A percentile compares a stretch with the other conserved stretches of the same genome.
phyloP scores from a whole-genome alignment of 331 rosid genomes.

The Quercus lobata region DNA sequence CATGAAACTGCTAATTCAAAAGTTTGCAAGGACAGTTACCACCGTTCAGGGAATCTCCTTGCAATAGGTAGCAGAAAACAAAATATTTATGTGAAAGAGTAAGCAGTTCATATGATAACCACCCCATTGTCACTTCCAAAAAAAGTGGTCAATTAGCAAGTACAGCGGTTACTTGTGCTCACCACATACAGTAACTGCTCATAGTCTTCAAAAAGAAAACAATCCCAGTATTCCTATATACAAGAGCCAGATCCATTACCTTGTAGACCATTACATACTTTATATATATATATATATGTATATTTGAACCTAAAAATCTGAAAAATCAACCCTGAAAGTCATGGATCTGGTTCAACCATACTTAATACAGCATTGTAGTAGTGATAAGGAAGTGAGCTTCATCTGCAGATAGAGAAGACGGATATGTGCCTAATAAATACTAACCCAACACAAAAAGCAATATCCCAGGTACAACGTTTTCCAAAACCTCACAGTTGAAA shows the following conservation, averaged over 20 bases:
- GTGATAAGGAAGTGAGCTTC: conserved; percentile 17
- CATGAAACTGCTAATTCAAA: conserved; percentile 47
- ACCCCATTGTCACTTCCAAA: conserved; percentile 35
- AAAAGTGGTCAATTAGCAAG: conserved; percentile 24
- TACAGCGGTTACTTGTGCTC: conserved; percentile 19
- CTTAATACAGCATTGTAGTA: conserved; percentile 14
- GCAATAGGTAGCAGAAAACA: conserved; percentile 24
- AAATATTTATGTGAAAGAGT: conserved; percentile 19
- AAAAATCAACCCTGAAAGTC: conserved; percentile 32
- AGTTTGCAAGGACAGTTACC: conserved; percentile 45
- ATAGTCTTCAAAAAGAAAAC: conserved; percentile 22
- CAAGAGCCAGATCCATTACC: conserved; percentile 33
- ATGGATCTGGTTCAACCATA: conserved; percentile 29
- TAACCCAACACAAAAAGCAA: conserved; percentile 31
- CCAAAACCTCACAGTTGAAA: conserved; percentile 21
- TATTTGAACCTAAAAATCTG: conserved; percentile 36
- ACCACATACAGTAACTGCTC: conserved; percentile 19
- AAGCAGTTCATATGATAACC: conserved; percentile 34
- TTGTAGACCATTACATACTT: conserved; percentile 26
- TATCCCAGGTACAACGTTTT: conserved; percentile 15
- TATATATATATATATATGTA: not conserved
- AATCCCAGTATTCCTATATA: conserved; percentile 27
- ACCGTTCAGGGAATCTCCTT: conserved; percentile 46
- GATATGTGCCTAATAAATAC: conserved; percentile 21
- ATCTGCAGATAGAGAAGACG: conserved; percentile 26